Evolutionary conservation across 1,284 basidiomycete species (phyloP).

Genomic region (Schizophyllum amplum): DNA sequence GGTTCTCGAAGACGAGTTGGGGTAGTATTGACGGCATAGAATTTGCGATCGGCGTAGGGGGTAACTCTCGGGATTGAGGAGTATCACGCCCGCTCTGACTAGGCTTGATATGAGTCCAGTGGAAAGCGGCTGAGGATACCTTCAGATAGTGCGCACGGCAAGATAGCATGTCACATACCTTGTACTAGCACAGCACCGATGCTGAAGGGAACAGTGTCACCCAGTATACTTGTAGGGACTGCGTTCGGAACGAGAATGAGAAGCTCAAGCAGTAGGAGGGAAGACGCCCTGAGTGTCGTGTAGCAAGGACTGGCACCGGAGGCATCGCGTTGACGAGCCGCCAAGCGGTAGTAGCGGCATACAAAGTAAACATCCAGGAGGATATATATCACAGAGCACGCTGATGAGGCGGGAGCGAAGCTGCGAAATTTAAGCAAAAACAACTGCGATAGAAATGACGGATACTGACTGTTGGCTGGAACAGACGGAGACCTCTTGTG

Average conservation of each 20-base stretch:
- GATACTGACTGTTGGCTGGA: background rate
- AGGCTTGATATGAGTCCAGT: background rate
- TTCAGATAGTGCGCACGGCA: background rate
- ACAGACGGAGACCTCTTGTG: background rate
- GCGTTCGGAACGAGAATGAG: slow-evolving; percentile 35
- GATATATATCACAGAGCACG: slow-evolving; percentile 21
- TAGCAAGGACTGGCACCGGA: background rate
- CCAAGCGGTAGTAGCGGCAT: background rate
- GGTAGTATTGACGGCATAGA: slow-evolving; percentile 1
- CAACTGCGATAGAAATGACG: slow-evolving; percentile 20
- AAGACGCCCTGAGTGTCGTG: background rate
- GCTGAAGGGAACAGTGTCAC: slow-evolving; percentile 40
- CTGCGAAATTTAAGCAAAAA: background rate
- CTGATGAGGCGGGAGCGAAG: slow-evolving; percentile 18
- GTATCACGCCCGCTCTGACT: slow-evolving; percentile 1
- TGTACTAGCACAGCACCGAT: slow-evolving; percentile 41
- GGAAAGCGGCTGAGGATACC: slow-evolving; percentile 16
- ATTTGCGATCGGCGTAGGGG: slow-evolving; percentile 9
- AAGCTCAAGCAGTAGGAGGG: slow-evolving; percentile 27
- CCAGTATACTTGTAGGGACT: slow-evolving; percentile 28
- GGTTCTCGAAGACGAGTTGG: background rate
- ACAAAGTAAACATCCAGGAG: slow-evolving; percentile 32
- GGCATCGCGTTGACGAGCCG: background rate
- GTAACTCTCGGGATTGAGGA: slow-evolving; percentile 10
- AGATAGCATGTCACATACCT: slow-evolving; percentile 13